These are phyloP conservation scores for Russula sp. DNA, from an alignment of 768 basidiomycete genomes.

Conservation along the genomic window DNA sequence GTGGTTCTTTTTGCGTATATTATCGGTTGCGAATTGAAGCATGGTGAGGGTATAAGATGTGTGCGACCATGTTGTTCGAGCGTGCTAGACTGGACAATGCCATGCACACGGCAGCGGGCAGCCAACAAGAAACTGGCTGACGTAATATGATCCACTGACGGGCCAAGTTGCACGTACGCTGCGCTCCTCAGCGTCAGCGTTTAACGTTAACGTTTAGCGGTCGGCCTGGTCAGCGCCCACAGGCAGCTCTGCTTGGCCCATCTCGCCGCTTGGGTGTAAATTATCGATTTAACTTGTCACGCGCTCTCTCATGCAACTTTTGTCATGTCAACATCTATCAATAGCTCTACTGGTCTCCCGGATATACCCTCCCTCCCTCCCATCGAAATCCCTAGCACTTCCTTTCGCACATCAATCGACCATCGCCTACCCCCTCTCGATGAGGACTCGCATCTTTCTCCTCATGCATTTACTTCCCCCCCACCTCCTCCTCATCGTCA, in stretches of 20 bases:
- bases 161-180: too few relatives aligned
- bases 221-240: not conserved
- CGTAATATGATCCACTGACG: not conserved
- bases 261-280: constrained; percentile 4
- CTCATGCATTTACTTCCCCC: constrained; percentile 23
- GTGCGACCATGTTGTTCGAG: not conserved
- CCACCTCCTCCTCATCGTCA: constrained; percentile 24
- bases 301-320: constrained; percentile 22
- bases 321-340: constrained; percentile 20
- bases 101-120: not conserved
- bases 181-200: too few relatives aligned
- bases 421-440: constrained; percentile 30
- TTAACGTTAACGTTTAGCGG: not conserved
- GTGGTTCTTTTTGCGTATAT: constrained; percentile 21
- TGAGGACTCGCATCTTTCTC: constrained; percentile 35
- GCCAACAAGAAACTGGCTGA: constrained; percentile 2
- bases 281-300: constrained; percentile 5
- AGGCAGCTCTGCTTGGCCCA: not conserved
- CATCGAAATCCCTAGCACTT: constrained; percentile 35
- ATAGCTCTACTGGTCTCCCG: constrained; percentile 28
- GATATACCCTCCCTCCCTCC: constrained; percentile 39
- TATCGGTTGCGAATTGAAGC: not conserved
- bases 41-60: not conserved
- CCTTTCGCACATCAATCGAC: constrained; percentile 24
- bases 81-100: not conserved